Conservation (phyloP, 345 rosid genomes). For the Iberis pinnata region DNA sequence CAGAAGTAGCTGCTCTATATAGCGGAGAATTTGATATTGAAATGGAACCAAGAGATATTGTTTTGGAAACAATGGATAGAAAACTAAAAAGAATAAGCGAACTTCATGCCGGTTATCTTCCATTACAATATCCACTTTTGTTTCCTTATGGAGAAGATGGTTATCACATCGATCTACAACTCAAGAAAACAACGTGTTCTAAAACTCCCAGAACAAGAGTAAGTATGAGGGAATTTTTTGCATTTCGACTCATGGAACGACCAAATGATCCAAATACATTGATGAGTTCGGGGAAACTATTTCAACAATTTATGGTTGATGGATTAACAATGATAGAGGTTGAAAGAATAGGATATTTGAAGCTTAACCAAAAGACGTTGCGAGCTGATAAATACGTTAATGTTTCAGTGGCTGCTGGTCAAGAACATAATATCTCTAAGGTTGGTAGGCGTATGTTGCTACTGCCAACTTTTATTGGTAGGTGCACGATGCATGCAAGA, state of each 20-base stretch:
- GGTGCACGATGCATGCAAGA: background rate
- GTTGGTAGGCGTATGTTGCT: background rate
- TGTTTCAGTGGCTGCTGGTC: background rate
- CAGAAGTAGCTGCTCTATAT: slow-evolving; percentile 1
- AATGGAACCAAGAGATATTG: background rate
- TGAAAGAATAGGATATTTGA: background rate
- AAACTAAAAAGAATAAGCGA: background rate
- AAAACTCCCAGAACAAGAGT: background rate
- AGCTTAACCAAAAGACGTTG: background rate
- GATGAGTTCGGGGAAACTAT: background rate
- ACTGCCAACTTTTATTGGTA: background rate
- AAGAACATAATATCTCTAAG: background rate
- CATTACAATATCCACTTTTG: slow-evolving; percentile 2
- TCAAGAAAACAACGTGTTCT: background rate
- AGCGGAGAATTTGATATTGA: background rate
- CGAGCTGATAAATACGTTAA: background rate
- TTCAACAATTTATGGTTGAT: slow-evolving; percentile 1
- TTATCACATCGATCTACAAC: background rate
- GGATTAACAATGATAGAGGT: background rate
- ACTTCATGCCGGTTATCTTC: background rate
- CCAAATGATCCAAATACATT: background rate
- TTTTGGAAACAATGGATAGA: background rate
- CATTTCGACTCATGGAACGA: background rate
- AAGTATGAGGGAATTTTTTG: background rate
- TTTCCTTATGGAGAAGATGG: slow-evolving; percentile 11